These are phyloP conservation scores for Sporothrix humicola DNA, from an alignment of 2,329 filamentous ascomycete species.

Conservation along the genomic window DNA sequence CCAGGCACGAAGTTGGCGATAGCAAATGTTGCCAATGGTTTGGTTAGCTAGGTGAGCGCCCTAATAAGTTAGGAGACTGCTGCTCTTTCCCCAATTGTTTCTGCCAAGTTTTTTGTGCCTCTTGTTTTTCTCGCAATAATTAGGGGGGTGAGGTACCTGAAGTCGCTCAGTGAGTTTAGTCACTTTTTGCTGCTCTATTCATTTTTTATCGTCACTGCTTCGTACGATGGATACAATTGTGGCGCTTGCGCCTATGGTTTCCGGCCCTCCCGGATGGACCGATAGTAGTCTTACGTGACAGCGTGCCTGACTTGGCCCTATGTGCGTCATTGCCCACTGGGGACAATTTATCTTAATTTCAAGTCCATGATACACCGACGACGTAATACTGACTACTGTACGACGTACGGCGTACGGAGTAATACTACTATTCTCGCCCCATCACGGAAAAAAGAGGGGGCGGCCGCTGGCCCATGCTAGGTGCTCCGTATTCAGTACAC, in stretches of 20 bases:
- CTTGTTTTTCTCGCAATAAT: too few relatives aligned
- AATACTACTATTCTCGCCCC: too few relatives aligned
- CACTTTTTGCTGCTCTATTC: background rate
- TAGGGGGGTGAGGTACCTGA: too few relatives aligned
- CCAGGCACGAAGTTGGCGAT: background rate
- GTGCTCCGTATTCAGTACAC: too few relatives aligned
- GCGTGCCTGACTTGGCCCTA: background rate
- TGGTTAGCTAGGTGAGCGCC: background rate
- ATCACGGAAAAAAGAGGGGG: too few relatives aligned
- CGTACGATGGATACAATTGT: background rate
- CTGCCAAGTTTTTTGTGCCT: background rate
- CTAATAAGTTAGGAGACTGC: background rate
- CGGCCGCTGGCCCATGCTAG: too few relatives aligned
- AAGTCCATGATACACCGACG: too few relatives aligned
- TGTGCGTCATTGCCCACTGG: background rate
- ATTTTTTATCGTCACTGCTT: background rate
- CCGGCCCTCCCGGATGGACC: slow-evolving; percentile 21
- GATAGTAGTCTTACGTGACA: background rate
- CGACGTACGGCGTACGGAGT: too few relatives aligned
- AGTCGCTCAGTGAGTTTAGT: background rate
- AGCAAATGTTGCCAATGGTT: background rate
- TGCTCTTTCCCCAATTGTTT: too few relatives aligned
- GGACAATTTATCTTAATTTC: background rate
- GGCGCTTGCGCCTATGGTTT: background rate
- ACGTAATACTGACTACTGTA: too few relatives aligned